Conservation (phyloP, 2,329 filamentous ascomycete species). For the Aspergillus terreus region DNA sequence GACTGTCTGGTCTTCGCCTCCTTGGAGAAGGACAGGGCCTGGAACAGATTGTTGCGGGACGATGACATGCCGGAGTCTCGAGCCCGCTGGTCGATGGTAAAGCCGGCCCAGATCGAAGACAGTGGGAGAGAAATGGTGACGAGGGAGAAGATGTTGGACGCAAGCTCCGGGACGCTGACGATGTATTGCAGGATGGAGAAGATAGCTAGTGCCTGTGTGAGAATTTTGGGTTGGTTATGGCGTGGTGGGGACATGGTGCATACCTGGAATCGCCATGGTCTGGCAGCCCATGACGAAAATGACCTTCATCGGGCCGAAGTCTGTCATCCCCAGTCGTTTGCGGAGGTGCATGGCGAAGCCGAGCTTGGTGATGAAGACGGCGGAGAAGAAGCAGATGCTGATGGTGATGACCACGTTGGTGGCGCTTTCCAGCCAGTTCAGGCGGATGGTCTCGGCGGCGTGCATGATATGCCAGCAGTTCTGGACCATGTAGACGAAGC, state of each 20-base stretch:
- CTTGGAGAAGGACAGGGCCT: constrained; percentile 19
- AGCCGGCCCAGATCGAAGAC: constrained; percentile 62
- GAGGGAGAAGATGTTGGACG: constrained; percentile 53
- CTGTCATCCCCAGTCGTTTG: constrained; percentile 53
- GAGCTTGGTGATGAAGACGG: constrained; percentile 61
- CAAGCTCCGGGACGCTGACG: constrained; percentile 50
- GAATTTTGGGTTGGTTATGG: constrained; percentile 14
- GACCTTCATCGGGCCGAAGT: constrained; percentile 63
- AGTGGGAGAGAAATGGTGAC: constrained; percentile 63
- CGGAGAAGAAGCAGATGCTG: constrained; percentile 60
- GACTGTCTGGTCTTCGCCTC: constrained; percentile 11
- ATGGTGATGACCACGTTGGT: constrained; percentile 51
- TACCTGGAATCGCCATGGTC: constrained; percentile 63
- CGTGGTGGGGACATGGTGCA: not conserved
- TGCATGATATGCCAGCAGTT: constrained; percentile 43
- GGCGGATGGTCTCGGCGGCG: constrained; percentile 20
- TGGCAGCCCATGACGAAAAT: constrained; percentile 67
- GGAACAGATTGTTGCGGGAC: constrained; percentile 25
- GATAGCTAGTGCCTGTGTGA: constrained; percentile 45
- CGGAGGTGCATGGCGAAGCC: constrained; percentile 55
- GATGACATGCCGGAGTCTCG: constrained; percentile 5
- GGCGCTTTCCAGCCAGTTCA: constrained; percentile 41
- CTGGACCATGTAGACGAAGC: constrained; percentile 50
- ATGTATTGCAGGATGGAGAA: constrained; percentile 58
- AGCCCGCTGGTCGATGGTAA: constrained; percentile 21